Conservation (phyloP, 768 basidiomycete genomes). For the Galerina marginata region DNA sequence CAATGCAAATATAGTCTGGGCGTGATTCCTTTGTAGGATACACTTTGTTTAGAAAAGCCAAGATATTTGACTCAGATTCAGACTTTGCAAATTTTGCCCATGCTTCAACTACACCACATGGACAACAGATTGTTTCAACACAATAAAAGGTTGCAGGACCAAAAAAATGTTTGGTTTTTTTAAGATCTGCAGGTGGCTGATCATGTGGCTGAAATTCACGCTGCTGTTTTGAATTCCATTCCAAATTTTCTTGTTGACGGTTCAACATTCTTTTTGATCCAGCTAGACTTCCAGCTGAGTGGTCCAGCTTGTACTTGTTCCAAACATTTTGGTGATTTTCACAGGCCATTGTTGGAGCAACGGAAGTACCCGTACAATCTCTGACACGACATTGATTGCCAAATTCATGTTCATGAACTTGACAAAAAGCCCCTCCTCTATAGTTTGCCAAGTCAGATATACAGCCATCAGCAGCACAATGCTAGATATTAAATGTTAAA, state of each 20-base stretch:
- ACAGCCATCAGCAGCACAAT: no score
- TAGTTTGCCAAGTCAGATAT: constrained; percentile 20
- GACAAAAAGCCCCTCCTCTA: constrained; percentile 30
- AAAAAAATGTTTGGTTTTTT: constrained; percentile 18
- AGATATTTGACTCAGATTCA: constrained; percentile 30
- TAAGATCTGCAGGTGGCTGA: not conserved
- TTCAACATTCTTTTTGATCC: constrained; percentile 22
- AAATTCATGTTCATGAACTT: constrained; percentile 19
- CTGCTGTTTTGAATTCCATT: constrained; percentile 16
- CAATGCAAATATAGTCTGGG: constrained; percentile 30
- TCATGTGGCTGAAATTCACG: constrained; percentile 13
- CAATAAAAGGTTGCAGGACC: constrained; percentile 17
- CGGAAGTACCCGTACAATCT: constrained; percentile 19
- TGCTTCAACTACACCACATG: constrained; percentile 22
- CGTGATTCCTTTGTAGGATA: constrained; percentile 22
- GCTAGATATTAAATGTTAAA: no score
- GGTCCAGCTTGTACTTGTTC: constrained; percentile 16
- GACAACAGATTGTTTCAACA: constrained; percentile 21
- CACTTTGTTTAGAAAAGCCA: constrained; percentile 24
- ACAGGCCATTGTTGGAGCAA: constrained; percentile 27
- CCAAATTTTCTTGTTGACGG: constrained; percentile 16
- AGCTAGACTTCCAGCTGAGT: constrained; percentile 13
- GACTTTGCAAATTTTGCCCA: constrained; percentile 26
- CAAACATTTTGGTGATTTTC: constrained; percentile 25
- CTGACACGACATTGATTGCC: constrained; percentile 26